Conservation (phyloP, 106 monocot genomes). For the Allium cepa region DNA sequence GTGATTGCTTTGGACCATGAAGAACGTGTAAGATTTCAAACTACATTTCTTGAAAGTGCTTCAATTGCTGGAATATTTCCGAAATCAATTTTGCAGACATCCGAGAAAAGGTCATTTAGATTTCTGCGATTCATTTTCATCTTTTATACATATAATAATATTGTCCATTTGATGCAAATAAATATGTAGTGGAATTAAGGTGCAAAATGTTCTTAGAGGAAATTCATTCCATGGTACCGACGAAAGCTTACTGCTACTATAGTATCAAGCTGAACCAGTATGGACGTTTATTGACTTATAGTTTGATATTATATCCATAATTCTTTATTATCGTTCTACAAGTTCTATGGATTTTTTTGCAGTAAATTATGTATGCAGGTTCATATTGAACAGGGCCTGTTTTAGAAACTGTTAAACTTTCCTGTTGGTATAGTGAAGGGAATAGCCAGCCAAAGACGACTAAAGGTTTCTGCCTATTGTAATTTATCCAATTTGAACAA, state of each 20-base stretch:
- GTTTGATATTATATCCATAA: neutral
- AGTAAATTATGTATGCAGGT: slow-evolving; percentile 25
- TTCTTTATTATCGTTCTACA: too few species aligned
- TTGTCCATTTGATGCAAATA: neutral
- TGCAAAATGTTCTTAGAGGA: slow-evolving; percentile 62
- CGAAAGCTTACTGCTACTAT: slow-evolving; percentile 44
- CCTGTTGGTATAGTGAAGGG: slow-evolving; percentile 89
- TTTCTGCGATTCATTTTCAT: neutral
- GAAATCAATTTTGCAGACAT: slow-evolving; percentile 36
- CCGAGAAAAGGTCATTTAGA: slow-evolving; percentile 62
- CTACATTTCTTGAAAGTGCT: slow-evolving; percentile 92
- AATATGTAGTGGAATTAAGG: slow-evolving; percentile 58
- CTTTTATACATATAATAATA: too few species aligned
- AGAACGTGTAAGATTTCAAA: slow-evolving; percentile 91
- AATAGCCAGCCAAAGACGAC: slow-evolving; percentile 90
- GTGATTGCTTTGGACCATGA: slow-evolving; percentile 98
- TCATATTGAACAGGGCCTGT: slow-evolving; percentile 96
- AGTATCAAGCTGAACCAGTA: slow-evolving; percentile 55
- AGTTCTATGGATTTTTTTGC: neutral
- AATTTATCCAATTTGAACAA: neutral
- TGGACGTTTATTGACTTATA: slow-evolving; percentile 86
- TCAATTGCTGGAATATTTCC: slow-evolving; percentile 84
- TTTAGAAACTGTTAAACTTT: slow-evolving; percentile 60
- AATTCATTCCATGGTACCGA: slow-evolving; percentile 51
- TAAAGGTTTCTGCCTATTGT: slow-evolving; percentile 40